These are phyloP conservation scores for Choiromyces venosus DNA, from an alignment of 495 filamentous ascomycete genomes.

Conservation along the genomic window DNA sequence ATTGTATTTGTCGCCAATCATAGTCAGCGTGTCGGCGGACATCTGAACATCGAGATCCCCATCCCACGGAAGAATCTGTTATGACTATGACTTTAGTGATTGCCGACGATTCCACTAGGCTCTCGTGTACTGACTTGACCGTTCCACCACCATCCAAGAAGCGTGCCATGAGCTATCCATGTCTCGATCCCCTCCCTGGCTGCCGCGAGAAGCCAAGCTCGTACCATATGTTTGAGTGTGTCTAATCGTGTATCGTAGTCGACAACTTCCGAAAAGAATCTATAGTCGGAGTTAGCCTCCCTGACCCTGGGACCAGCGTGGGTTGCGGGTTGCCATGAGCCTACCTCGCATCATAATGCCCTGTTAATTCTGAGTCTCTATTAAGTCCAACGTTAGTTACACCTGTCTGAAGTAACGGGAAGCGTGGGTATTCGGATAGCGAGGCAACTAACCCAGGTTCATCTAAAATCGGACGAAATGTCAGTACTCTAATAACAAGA, in stretches of 20 bases:
- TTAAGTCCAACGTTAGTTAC: background rate
- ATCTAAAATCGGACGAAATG: slow-evolving; percentile 24
- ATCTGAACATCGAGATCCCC: slow-evolving; percentile 85
- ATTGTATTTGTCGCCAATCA: slow-evolving; percentile 61
- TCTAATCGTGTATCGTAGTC: slow-evolving; percentile 59
- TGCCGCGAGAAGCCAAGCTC: slow-evolving; percentile 66
- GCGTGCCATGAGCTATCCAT: slow-evolving; percentile 82
- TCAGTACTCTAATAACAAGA: slow-evolving; percentile 14
- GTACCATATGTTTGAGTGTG: slow-evolving; percentile 62
- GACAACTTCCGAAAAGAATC: slow-evolving; percentile 59
- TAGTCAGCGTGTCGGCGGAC: slow-evolving; percentile 55
- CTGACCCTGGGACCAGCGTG: background rate
- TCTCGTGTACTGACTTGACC: slow-evolving; percentile 50
- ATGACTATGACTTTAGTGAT: slow-evolving; percentile 1
- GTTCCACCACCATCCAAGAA: slow-evolving; percentile 92
- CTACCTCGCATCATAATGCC: slow-evolving; percentile 37
- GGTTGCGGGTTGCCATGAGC: background rate
- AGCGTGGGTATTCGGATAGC: background rate
- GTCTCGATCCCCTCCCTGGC: slow-evolving; percentile 62
- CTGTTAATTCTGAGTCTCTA: slow-evolving; percentile 26
- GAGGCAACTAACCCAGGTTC: slow-evolving; percentile 40
- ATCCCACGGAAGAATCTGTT: slow-evolving; percentile 73
- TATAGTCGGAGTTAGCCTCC: background rate
- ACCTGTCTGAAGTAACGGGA: background rate
- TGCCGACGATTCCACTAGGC: background rate